Evolutionary conservation across 2,329 filamentous ascomycete species (phyloP), one percentile per base, ranked within the genome.

Genomic region (Sphaerulina populicola): DNA sequence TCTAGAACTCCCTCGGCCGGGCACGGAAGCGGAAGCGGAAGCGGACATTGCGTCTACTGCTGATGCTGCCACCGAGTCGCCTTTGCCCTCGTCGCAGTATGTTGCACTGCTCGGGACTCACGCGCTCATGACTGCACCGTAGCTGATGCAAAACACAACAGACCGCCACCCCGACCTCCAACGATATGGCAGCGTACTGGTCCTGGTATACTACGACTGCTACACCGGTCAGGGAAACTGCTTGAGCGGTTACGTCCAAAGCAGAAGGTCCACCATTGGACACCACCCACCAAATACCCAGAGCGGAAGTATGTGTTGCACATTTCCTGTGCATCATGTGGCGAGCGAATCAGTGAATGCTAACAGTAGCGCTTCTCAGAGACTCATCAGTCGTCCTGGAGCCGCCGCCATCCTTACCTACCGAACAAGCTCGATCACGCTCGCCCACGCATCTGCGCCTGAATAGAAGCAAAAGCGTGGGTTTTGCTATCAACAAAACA

Each of bases 151-250:
- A 8, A 9, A 18, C 37, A 35, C 27, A 33, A n/a, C 12, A 48
- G 46, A 41, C 29, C 29, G 14, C n/a, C 37, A 9, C 30, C 21
- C 27, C 30, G 42, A 23, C 37, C 46, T 41, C 46, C 46, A 14
- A 33, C 37, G 38, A 48, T 48, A 27, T 42, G 46, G 46, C 37
- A 48, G 15, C 46, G 46, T 18, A 33, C 46, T 10, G 46, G 46
- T 18, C 30, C 46, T 11, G 46, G 46, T 27, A 23, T 48, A 8
- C 27, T 48, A 6, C n/a, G 37, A 9, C 27, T 48, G 11, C 33
- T 48, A 38, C 46, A 48, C 29, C 46, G 46, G 6, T 48, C 46
- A 11, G 46, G 46, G 8, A 48, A 29, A 29, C 38, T 48, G 14
- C 46, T 48, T 7, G 46, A 48, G 7, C 36, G 46, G 46, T 27